phyloP scores from a whole-genome alignment of 2,329 filamentous ascomycete genomes.

The Pezicula radicicola region DNA sequence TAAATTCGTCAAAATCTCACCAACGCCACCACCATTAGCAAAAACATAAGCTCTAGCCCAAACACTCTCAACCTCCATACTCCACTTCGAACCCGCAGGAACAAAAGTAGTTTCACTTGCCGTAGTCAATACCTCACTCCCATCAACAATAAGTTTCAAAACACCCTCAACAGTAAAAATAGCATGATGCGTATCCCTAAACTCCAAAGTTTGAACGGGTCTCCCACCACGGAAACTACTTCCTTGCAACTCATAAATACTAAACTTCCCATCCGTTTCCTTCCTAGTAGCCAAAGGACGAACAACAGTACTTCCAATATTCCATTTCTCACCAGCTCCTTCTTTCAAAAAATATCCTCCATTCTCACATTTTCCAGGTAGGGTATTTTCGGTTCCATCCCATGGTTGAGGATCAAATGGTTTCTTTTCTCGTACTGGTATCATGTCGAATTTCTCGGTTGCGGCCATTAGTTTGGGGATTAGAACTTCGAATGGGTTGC shows the following conservation, averaged over 20 bases:
- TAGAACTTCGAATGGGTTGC: slow-evolving; percentile 45
- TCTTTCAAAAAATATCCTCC: slow-evolving; percentile 47
- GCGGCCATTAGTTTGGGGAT: slow-evolving; percentile 55
- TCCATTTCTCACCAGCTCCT: slow-evolving; percentile 44
- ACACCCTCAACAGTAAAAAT: slow-evolving; percentile 45
- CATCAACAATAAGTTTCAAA: slow-evolving; percentile 38
- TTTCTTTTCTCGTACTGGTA: slow-evolving; percentile 46
- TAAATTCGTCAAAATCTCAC: slow-evolving; percentile 14
- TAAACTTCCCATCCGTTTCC: slow-evolving; percentile 46
- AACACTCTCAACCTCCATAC: slow-evolving; percentile 10
- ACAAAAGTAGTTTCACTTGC: slow-evolving; percentile 22
- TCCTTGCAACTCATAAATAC: slow-evolving; percentile 50
- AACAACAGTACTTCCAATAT: slow-evolving; percentile 41
- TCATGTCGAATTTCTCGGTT: slow-evolving; percentile 52
- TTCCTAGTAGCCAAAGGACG: slow-evolving; percentile 45
- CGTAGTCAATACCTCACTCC: slow-evolving; percentile 13
- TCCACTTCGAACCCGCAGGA: slow-evolving; percentile 17
- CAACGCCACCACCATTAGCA: slow-evolving; percentile 23
- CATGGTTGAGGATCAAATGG: slow-evolving; percentile 42
- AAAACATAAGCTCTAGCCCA: slow-evolving; percentile 23
- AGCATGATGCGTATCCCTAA: slow-evolving; percentile 48
- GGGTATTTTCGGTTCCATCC: slow-evolving; percentile 34
- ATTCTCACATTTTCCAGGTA: slow-evolving; percentile 34
- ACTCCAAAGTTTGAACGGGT: slow-evolving; percentile 37
- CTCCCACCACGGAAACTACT: slow-evolving; percentile 34